Percentiles rank a stretch among this genome's conserved stretches.
Evolutionary conservation across 2,329 filamentous ascomycete species (phyloP).

Genomic region (Metarhizium humberi): DNA sequence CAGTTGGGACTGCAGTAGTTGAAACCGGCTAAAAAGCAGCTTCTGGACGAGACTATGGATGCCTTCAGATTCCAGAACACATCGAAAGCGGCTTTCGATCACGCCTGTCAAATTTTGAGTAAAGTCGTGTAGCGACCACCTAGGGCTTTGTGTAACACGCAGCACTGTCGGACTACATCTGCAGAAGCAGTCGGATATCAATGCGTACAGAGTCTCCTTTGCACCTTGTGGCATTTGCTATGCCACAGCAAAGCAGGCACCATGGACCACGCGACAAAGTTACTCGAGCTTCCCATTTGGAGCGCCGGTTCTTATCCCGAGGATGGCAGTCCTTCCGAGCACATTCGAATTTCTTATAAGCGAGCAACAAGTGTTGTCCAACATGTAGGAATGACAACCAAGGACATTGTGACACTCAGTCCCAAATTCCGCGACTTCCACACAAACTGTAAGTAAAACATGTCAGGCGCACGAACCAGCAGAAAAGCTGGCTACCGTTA

Average conservation of each 20-base stretch:
- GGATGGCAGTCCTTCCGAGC: background rate
- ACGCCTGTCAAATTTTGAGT: too few species aligned
- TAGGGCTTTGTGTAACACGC: too few species aligned
- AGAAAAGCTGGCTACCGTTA: background rate
- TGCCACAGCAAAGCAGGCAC: background rate
- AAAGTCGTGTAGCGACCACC: too few species aligned
- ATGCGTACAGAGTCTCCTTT: too few species aligned
- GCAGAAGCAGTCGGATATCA: too few species aligned
- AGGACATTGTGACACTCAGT: conserved; percentile 12
- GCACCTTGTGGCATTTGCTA: background rate
- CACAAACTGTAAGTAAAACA: conserved; percentile 9
- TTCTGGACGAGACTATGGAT: too few species aligned
- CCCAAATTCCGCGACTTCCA: conserved; percentile 18
- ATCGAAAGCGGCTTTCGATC: too few species aligned
- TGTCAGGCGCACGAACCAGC: background rate
- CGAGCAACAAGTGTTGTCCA: background rate
- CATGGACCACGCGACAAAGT: background rate
- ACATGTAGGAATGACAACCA: background rate
- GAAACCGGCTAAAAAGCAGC: too few species aligned
- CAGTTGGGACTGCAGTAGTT: too few species aligned
- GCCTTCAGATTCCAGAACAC: too few species aligned
- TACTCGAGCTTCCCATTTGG: background rate
- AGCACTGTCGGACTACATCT: too few species aligned
- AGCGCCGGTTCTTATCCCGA: background rate
- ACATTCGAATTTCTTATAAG: background rate